These are phyloP conservation scores for Tricladium varicosporioides DNA, from an alignment of 2,329 filamentous ascomycete species.

Conservation along the genomic window DNA sequence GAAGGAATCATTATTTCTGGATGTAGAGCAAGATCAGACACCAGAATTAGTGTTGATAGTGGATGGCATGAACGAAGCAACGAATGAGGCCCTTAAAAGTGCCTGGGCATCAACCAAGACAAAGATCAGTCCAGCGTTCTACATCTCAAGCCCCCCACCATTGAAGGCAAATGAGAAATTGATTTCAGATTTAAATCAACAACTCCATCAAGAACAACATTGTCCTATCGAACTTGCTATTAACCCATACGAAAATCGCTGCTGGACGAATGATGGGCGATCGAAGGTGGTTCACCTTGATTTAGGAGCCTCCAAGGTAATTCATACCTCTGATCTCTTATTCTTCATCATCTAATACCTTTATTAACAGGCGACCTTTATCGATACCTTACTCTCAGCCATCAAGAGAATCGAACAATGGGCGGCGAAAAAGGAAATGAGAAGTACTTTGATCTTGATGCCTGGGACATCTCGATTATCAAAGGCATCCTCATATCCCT, in stretches of 20 bases:
- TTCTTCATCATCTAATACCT: conserved; percentile 5
- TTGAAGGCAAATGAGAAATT: conserved; percentile 29
- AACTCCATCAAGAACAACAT: conserved; percentile 22
- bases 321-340: not conserved
- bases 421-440: conserved; percentile 29
- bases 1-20: conserved; percentile 50
- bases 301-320: conserved; percentile 26
- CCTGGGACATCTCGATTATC: conserved; percentile 24
- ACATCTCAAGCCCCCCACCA: conserved; percentile 45
- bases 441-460: conserved; percentile 30
- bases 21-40: conserved; percentile 22
- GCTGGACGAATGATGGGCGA: conserved; percentile 35
- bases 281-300: conserved; percentile 29
- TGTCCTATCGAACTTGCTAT: conserved; percentile 30
- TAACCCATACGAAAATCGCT: conserved; percentile 29
- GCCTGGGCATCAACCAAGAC: conserved; percentile 35
- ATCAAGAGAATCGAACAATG: conserved; percentile 27
- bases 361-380: conserved; percentile 11
- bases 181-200: conserved; percentile 31
- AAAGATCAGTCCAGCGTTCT: conserved; percentile 44
- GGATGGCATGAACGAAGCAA: conserved; percentile 51
- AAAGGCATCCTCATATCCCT: conserved; percentile 23
- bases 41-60: conserved; percentile 58
- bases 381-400: conserved; percentile 22
- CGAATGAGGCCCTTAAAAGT: conserved; percentile 42